Percentiles rank a stretch among this genome's conserved stretches.
Conservation (phyloP, 768 basidiomycete species). For the Boletus pseudopeckii region DNA sequence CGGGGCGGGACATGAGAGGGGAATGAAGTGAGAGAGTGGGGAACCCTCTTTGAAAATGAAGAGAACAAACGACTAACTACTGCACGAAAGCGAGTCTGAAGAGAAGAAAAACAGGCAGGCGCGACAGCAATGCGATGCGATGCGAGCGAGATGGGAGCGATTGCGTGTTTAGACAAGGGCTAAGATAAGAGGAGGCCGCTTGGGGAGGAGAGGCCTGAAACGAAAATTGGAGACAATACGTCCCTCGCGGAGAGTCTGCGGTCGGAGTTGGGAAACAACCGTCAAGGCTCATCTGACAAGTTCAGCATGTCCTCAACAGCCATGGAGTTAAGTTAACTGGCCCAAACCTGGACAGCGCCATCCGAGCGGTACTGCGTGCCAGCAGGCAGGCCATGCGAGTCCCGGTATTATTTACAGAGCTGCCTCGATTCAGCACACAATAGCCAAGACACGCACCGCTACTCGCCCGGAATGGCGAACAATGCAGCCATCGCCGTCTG, state of each 20-base stretch:
- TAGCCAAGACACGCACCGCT: constrained; percentile 21
- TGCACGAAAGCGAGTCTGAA: constrained; percentile 29
- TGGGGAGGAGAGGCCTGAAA: constrained; percentile 16
- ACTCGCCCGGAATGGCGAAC: constrained; percentile 26
- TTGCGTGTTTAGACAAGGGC: constrained; percentile 29
- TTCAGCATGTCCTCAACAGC: neutral
- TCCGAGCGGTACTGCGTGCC: constrained; percentile 1
- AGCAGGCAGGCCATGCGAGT: neutral
- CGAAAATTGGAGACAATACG: constrained; percentile 25
- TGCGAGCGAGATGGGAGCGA: constrained; percentile 26
- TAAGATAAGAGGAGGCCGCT: constrained; percentile 29
- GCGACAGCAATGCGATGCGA: constrained; percentile 36
- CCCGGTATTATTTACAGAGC: constrained; percentile 4
- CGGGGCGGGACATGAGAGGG: constrained; percentile 42
- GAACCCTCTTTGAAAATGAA: constrained; percentile 23
- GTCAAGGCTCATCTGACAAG: constrained; percentile 22
- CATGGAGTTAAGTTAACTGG: constrained; percentile 1
- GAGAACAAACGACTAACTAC: constrained; percentile 28
- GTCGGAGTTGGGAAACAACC: constrained; percentile 32
- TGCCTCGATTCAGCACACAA: constrained; percentile 26
- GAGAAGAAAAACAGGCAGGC: constrained; percentile 17
- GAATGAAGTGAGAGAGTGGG: constrained; percentile 2
- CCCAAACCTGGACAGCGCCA: neutral
- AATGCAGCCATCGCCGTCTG: constrained; percentile 17
- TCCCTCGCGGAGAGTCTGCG: constrained; percentile 29